Percentiles rank a stretch among this genome's conserved stretches.
phyloP scores from a whole-genome alignment of 1,284 basidiomycete species.

The Pseudozyma thailandica region DNA sequence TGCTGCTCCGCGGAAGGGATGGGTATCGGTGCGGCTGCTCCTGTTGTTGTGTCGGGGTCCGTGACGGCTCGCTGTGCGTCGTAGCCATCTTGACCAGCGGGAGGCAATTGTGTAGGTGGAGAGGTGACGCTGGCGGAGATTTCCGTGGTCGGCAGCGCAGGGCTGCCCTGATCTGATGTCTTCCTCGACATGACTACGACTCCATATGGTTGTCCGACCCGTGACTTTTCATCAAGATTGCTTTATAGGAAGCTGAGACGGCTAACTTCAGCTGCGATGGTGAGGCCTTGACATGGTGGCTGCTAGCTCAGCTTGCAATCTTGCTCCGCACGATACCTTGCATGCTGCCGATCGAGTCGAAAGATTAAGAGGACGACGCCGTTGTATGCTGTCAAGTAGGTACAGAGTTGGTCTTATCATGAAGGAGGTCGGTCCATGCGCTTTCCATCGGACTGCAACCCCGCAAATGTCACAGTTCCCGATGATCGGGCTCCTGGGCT shows the following conservation, averaged over 20 bases:
- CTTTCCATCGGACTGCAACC: conserved; percentile 1
- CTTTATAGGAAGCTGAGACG: too few relatives aligned
- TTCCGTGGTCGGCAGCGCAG: conserved; percentile 35
- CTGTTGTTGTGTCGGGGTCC: conserved; percentile 2
- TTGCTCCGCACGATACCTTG: too few relatives aligned
- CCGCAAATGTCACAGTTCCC: conserved; percentile 16
- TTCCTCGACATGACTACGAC: conserved; percentile 7
- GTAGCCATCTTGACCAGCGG: conserved; percentile 42
- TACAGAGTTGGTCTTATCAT: background rate
- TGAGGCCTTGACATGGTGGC: background rate
- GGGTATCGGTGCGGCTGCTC: conserved; percentile 21
- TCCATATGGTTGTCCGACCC: too few relatives aligned
- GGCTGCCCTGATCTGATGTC: conserved; percentile 18
- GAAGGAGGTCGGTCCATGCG: background rate
- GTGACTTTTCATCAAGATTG: too few relatives aligned
- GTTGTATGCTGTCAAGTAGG: background rate
- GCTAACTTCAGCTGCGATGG: background rate
- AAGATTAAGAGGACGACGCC: too few relatives aligned
- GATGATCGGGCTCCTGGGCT: conserved; percentile 23
- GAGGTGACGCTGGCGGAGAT: conserved; percentile 28
- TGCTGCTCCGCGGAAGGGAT: conserved; percentile 21
- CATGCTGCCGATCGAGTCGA: too few relatives aligned
- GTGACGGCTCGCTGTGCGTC: conserved; percentile 37
- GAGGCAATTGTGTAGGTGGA: conserved; percentile 18
- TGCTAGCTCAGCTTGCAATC: background rate